Evolutionary conservation across 495 filamentous ascomycete genomes (phyloP), one percentile per base, ranked within the genome.

Genomic region (Alectoria sarmentosa): DNA sequence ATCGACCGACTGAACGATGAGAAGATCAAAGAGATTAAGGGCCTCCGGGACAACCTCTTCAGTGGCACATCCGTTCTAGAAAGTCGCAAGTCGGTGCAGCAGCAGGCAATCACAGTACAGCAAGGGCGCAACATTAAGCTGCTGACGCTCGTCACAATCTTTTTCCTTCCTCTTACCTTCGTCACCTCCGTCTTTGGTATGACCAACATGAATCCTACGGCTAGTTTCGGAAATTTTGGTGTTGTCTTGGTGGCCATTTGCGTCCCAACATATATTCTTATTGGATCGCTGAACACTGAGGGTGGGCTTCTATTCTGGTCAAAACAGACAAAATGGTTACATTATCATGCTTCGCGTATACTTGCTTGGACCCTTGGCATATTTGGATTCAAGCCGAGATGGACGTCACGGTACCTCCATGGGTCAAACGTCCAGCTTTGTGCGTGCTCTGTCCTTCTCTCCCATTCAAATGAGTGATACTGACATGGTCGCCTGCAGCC

Each of bases 161-260:
- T 81, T 71, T 80, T 80, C 70, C 65, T 81, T 11, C 77, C 77
- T 2, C 67, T 79, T 4, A 79, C 76, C 9, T 80, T 79, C 63
- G 74, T 77, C 15, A 79, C 78, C 4, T 73, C 69, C 17, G 76
- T 81, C 23, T 81, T 77, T 59, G 77, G 76, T 26, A 79, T 78
- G 76, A 77, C 75, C 1, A 76, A 78, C 54, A 77, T 79, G 73
- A 65, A 73, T 26, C 67, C 69, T 13, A 63, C 72, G 3, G 64
- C 69, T 2, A 56, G 65, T 34, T 77, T 75, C 58, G 69, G 66
- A 64, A 19, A n/a, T 13, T 79, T 79, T 60, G 77, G 69, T 39
- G 66, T 79, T 30, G 73, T 74, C 11, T 74, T 74, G 34, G 69
- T 61, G 14, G 71, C 70, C 17, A 72, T 80, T 32, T 80, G 78